Conservation (phyloP, 495 filamentous ascomycete genomes). For the Aspergillus ostianus region DNA sequence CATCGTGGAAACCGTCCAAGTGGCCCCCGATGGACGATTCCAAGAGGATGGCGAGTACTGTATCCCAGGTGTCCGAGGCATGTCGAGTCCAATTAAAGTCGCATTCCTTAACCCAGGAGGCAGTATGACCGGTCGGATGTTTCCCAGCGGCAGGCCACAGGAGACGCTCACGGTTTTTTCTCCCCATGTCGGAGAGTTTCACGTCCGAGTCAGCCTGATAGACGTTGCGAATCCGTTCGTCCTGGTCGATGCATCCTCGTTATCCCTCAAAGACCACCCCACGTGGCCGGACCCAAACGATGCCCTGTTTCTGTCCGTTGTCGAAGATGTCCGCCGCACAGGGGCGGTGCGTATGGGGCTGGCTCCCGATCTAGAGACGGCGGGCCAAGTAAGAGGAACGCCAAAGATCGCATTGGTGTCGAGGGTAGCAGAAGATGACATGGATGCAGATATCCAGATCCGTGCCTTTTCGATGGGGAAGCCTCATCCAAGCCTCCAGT, state of each 20-base stretch:
- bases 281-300: background rate
- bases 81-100: constrained; percentile 25
- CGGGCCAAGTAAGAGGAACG: constrained; percentile 21
- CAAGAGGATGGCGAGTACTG: constrained; percentile 26
- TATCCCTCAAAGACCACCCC: constrained; percentile 13
- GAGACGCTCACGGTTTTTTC: constrained; percentile 20
- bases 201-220: constrained; percentile 27
- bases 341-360: constrained; percentile 30
- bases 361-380: constrained; percentile 17
- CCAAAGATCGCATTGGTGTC: constrained; percentile 35
- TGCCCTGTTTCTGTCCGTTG: constrained; percentile 5
- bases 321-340: constrained; percentile 28
- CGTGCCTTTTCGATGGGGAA: constrained; percentile 32
- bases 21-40: constrained; percentile 20
- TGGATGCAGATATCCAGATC: constrained; percentile 15
- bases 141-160: constrained; percentile 26
- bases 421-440: background rate
- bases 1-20: constrained; percentile 28
- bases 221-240: constrained; percentile 38
- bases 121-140: constrained; percentile 33
- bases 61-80: constrained; percentile 28
- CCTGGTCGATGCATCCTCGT: constrained; percentile 25
- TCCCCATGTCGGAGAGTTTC: constrained; percentile 2
- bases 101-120: constrained; percentile 30
- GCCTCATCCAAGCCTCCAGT: constrained; percentile 31